These are phyloP conservation scores for Populus hybrid DNA, from an alignment of 441 rosid genomes.

Conservation along the genomic window DNA sequence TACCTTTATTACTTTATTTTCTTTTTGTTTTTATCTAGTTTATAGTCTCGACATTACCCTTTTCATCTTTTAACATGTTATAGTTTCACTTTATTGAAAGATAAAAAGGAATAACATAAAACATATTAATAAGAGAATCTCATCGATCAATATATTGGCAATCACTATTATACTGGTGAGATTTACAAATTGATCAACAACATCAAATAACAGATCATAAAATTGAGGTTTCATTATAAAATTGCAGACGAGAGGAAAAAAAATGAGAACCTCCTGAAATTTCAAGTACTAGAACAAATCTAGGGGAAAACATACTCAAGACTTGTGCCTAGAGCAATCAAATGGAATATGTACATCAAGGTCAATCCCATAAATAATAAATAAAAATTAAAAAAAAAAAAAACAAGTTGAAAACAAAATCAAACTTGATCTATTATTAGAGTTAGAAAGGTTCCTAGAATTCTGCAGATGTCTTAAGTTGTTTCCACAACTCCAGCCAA, in stretches of 20 bases:
- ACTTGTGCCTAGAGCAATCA: conserved; percentile 42
- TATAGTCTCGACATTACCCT: no score
- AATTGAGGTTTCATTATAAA: background rate
- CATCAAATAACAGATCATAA: background rate
- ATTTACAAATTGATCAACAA: background rate
- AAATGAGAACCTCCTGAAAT: background rate
- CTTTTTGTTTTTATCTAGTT: no score
- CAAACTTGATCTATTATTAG: conserved; percentile 29
- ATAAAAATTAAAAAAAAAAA: background rate
- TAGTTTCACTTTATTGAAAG: no score
- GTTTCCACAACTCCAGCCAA: conserved; percentile 21
- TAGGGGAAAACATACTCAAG: conserved; percentile 23
- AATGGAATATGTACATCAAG: conserved; percentile 39
- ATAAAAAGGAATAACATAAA: no score
- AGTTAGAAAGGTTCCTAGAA: conserved; percentile 47
- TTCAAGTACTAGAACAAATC: conserved; percentile 13
- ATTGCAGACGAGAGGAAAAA: background rate
- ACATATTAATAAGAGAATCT: background rate
- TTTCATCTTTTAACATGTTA: no score
- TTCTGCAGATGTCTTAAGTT: conserved; percentile 28
- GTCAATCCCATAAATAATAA: conserved; percentile 22
- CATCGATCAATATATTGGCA: background rate
- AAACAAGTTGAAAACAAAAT: conserved; percentile 1
- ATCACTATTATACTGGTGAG: background rate
- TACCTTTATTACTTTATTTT: no score